Base-by-base conservation (phyloP, 2,329 filamentous ascomycete genomes). In the Xylaria sp. region DNA sequence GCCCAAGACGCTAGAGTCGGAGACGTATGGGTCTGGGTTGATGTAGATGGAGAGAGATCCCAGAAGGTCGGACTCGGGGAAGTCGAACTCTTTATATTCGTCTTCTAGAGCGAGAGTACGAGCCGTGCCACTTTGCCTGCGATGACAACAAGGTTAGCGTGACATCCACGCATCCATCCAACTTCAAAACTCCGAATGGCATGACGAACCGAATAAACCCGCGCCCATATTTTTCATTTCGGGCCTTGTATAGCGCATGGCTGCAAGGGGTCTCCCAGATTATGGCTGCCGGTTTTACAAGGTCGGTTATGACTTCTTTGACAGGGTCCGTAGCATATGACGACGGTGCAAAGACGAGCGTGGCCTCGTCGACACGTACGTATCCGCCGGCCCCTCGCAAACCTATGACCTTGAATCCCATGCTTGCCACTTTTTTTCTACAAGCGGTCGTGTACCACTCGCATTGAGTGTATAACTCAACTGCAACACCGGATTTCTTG, bases 201-300 rank as follows among this genome's bases (percentile, higher is more conserved):
- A 13, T 39, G 37, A 39, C 37, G 11, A 39, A 39, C 37, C 7
- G 37, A 39, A 7, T 2, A 39, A 39, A 39, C 2, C 8, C 11
- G 37, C 8, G 37, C 37, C 37, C 8, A 3, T 7, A 39, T 9
- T 2, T 7, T 9, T 39, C 8, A 13, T 39, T 39, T 9, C 5
- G 18, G 4, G 19, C 4, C 6, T 30, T 30, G 4, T 23, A 9
- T 7, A 30, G 4, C 30, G 13, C 4, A 4, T 7, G 47, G 4
- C 9, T 3, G n/a, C n/a, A 10, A 13, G 19, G 6, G 16, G 47
- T 50, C 9, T 16, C 19, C 63, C 65, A 66, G 57, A 66, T 60
- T 63, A 66, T 65, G 55, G 59, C 63, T 1, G 63, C 65, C n/a
- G 65, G 65, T 44, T 59, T 19, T 11, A 52, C 59, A n/a, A 62